Conservation (phyloP, 2,329 filamentous ascomycete genomes). For the Cordyceps javanica region DNA sequence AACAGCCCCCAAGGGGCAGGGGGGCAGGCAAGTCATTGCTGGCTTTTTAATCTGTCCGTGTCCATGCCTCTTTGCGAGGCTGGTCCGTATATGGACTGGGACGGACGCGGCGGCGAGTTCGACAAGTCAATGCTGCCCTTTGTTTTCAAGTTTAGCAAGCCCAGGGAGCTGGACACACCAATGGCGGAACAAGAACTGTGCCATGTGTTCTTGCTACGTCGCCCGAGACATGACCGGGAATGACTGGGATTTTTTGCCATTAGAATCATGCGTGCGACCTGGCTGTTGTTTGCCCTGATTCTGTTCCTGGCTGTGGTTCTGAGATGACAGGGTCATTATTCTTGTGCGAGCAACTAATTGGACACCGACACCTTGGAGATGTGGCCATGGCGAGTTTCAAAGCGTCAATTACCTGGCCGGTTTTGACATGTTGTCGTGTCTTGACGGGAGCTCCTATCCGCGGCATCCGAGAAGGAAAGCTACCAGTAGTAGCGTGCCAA, state of each 20-base stretch:
- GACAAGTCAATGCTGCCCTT: background rate
- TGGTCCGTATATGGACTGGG: background rate
- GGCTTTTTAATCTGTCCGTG: background rate
- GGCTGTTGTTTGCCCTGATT: background rate
- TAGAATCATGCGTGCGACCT: background rate
- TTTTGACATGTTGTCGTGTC: background rate
- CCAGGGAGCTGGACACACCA: background rate
- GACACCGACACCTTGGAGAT: background rate
- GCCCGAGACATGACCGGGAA: background rate
- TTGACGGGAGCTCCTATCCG: background rate
- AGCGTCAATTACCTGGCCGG: background rate
- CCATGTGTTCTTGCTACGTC: background rate
- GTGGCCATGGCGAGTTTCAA: background rate
- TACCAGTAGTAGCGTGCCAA: background rate
- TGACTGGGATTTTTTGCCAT: background rate
- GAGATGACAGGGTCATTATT: background rate
- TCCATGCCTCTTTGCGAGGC: background rate
- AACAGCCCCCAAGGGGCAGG: background rate
- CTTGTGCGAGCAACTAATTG: background rate
- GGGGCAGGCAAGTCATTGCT: background rate
- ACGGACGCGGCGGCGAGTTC: background rate
- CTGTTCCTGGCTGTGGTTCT: background rate
- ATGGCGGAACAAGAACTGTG: background rate
- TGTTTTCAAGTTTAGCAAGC: background rate
- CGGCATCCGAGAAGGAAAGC: background rate